A percentile compares a stretch with the other conserved stretches of the same genome.
Conservation (phyloP, 768 basidiomycete species). For the Suillus paluster region DNA sequence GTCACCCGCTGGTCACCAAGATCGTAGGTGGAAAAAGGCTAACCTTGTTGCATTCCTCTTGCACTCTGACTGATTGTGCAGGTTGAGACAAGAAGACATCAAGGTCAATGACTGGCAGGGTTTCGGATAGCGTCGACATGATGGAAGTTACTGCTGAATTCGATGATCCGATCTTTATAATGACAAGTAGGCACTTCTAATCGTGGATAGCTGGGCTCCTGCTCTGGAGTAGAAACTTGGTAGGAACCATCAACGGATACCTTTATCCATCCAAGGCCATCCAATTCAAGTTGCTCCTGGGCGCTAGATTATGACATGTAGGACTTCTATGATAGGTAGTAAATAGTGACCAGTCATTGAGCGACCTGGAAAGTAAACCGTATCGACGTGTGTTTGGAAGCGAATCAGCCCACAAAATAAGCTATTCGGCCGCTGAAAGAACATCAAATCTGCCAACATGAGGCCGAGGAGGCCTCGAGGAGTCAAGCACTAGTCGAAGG, state of each 20-base stretch:
- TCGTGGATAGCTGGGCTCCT: neutral
- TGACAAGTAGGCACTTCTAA: neutral
- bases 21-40: conserved; percentile 7
- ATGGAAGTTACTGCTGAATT: conserved; percentile 22
- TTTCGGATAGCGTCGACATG: conserved; percentile 47
- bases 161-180: neutral
- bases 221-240: neutral
- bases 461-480: neutral
- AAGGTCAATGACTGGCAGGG: conserved; percentile 78
- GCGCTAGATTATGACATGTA: neutral
- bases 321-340: neutral
- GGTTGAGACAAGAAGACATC: conserved; percentile 65
- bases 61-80: conserved; percentile 49
- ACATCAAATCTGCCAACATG: neutral
- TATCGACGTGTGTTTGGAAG: neutral
- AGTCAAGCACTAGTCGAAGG: neutral
- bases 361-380: neutral
- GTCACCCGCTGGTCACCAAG: neutral
- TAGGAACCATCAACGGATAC: neutral
- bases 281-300: neutral
- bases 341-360: too few relatives aligned
- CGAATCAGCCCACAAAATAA: too few relatives aligned
- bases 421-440: too few relatives aligned
- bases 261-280: conserved; percentile 2
- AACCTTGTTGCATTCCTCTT: conserved; percentile 71